Evolutionary conservation across 208 protist genomes (phyloP).

Genomic region (Crithidia bombi): DNA sequence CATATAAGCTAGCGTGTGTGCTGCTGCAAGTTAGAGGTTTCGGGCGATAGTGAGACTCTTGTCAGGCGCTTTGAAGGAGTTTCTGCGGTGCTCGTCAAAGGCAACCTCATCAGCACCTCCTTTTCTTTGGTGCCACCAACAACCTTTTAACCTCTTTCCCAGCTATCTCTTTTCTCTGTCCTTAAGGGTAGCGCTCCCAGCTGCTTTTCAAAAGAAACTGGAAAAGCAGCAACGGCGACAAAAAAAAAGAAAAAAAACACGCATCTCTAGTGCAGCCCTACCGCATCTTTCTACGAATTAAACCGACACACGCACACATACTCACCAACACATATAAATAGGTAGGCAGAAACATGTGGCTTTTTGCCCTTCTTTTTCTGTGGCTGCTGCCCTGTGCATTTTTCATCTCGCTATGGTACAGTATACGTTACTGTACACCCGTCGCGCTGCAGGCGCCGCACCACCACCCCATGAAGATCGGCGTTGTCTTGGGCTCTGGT

Average conservation of each 20-base stretch:
- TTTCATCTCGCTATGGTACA: slow-evolving; percentile 23
- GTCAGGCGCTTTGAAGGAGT: too few relatives aligned
- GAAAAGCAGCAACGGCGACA: too few relatives aligned
- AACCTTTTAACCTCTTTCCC: too few relatives aligned
- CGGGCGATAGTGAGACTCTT: too few relatives aligned
- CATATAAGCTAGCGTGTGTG: too few relatives aligned
- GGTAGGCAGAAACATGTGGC: slow-evolving; percentile 13
- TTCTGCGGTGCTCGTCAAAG: too few relatives aligned
- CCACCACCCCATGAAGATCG: slow-evolving; percentile 45
- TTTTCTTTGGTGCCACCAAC: too few relatives aligned
- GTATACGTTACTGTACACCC: slow-evolving; percentile 17
- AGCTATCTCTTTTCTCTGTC: not conserved
- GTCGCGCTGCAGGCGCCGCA: slow-evolving; percentile 30
- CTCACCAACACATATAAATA: not conserved
- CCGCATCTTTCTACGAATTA: too few relatives aligned
- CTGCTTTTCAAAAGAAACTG: not conserved
- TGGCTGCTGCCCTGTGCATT: slow-evolving; percentile 6
- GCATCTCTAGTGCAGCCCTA: too few relatives aligned
- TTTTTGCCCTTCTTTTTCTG: slow-evolving; percentile 13
- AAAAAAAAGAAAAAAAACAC: too few relatives aligned
- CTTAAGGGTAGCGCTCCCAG: not conserved
- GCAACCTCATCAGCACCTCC: too few relatives aligned
- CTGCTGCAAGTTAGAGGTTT: too few relatives aligned
- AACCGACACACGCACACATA: slow-evolving; percentile 6
- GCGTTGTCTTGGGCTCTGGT: slow-evolving; percentile 89